These are phyloP conservation scores for Pouteria glomerata DNA, from an alignment of 148 eudicot species.

Conservation along the genomic window DNA sequence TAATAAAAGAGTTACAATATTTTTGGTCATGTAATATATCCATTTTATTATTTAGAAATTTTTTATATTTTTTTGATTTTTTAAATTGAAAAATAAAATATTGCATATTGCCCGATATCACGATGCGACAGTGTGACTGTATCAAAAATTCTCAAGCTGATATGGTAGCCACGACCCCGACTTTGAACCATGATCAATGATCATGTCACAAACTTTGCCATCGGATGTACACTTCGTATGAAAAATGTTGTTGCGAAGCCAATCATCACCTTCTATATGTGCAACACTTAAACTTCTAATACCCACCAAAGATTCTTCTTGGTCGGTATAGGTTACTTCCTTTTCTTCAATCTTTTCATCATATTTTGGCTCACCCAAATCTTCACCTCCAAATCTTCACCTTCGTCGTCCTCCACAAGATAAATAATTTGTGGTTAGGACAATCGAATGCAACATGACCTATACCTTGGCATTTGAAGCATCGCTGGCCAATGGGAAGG, in stretches of 20 bases:
- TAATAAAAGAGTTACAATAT: too few relatives aligned
- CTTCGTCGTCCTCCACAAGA: neutral
- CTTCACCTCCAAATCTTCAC: too few relatives aligned
- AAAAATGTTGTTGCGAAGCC: conserved; percentile 16
- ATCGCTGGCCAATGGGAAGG: neutral
- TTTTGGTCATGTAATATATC: too few relatives aligned
- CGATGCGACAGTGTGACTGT: too few relatives aligned
- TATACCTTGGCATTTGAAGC: conserved; percentile 13
- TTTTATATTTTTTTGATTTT: too few relatives aligned
- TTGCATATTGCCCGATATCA: too few relatives aligned
- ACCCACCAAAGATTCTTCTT: conserved; percentile 13
- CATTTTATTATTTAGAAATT: too few relatives aligned
- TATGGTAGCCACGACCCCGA: too few relatives aligned
- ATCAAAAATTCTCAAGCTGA: too few relatives aligned
- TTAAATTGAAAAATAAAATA: too few relatives aligned
- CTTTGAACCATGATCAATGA: too few relatives aligned
- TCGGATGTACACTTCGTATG: neutral
- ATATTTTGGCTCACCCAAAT: neutral
- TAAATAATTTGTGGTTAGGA: conserved; percentile 6
- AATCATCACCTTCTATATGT: neutral
- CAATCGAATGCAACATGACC: conserved; percentile 9
- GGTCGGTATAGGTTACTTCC: conserved; percentile 8
- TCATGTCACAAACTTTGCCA: too few relatives aligned
- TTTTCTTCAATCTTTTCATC: neutral
- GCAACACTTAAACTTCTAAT: neutral